Base-by-base conservation (phyloP, 2,329 filamentous ascomycete genomes). In the Fusarium neocosmosporiellum region DNA sequence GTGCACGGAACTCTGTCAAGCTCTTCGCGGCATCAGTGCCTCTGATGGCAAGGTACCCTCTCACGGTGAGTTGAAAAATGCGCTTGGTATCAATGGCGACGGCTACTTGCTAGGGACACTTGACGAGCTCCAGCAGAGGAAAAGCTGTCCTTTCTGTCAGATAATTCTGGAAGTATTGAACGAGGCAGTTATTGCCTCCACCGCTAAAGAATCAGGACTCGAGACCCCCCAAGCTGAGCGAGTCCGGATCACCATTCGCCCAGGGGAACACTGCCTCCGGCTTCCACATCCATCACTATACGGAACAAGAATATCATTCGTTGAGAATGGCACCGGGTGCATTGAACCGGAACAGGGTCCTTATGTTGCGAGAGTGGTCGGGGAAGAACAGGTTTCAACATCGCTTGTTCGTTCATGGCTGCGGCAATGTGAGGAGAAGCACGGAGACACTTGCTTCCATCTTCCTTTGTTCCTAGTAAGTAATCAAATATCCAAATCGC, bases 401-500 rank as follows among this genome's bases (percentile, higher is more conserved):
- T 57, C 54, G 2, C n/a, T 64, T 10, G 31, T 55, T 22, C 50
- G 48, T 18, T 67, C 37, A 1, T 67, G 65, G 65, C 36, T 65
- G 37, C 46, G 36, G 24, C 54, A 46, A 48, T 65, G 61, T 18
- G 61, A 64, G 9, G 29, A 59, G 9, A 13, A 14, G 13, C 65
- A 67, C 18, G 60, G 65, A 9, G 31, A 60, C 9, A 13, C 36
- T 22, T 67, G 65, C 43, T 59, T 29, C 31, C 65, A 67, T n/a
- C 43, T 60, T 41, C 65, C 65, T n/a, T n/a, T 22, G 13, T 24
- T 14, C 22, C 9, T 67, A 7, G 65, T 64, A 16, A 64, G 65
- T 33, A 31, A 3, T 14, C 18, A 20, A 29, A 22, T 22, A 24
- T 6, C 4, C 8, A 24, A 27, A 10, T 1, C 0, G 2, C 1